Evolutionary conservation across 1,139 yeast genomes (phyloP), one percentile per base, ranked within the genome.

Genomic region (Taphrina wiesneri): DNA sequence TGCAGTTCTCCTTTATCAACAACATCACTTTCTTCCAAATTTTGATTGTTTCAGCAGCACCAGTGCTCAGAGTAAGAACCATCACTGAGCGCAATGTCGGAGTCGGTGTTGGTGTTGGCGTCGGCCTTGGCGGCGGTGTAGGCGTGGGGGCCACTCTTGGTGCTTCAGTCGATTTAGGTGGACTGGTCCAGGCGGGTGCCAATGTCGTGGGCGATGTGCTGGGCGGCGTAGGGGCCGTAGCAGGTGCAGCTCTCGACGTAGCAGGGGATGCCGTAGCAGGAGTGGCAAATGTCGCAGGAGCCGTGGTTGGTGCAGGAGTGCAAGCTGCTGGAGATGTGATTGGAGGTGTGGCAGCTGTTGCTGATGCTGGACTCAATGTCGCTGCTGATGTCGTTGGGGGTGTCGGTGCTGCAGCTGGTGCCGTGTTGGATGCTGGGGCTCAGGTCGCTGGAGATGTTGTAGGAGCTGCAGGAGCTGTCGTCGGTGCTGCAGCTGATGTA

Each of bases 381-480:
- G 49, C 49, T 2, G 49, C 9, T 7, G 28, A 45, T 21, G 49
- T 45, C 15, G 49, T 28, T 5, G 49, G 49, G 4, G 49, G 28
- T 23, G 49, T 45, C 15, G 49, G 25, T 11, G 49, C 28, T 1
- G 49, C 49, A 45, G 49, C 11, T 7, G 49, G 49, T 1, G 28
- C 49, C 2, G 28, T 6, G 21, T 7, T 21, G 25, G 49, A n/a
- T 21, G 28, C 49, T 2, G 49, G 28, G 9, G 13, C 11, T 2
- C 26, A 21, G n/a, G 49, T 45, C 28, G 49, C 49, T 4, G 49
- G 49, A 17, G 49, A 21, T 45, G 49, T 45, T n/a, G 49, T n/a
- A 2, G 49, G 49, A 21, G 28, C 28, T 3, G 49, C 49, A 21
- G 49, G 28, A 45, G 49, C 28, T 11, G 49, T n/a, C 6, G 28